These are phyloP conservation scores for Glomus cerebriforme DNA, from an alignment of 192 early-diverging fungal genomes.

Conservation along the genomic window DNA sequence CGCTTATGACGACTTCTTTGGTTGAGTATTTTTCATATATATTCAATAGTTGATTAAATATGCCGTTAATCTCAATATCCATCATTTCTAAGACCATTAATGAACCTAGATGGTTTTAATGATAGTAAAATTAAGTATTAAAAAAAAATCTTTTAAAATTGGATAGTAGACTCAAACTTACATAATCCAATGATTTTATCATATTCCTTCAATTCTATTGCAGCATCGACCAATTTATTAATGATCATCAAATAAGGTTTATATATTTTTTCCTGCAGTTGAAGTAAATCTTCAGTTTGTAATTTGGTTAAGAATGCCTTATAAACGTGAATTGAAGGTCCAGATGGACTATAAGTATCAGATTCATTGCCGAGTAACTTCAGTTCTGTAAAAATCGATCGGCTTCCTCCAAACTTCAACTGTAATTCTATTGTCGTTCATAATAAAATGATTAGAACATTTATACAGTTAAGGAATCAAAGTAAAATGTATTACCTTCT, in stretches of 20 bases:
- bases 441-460: neutral
- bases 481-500: conserved; percentile 17
- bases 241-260: conserved; percentile 19
- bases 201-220: conserved; percentile 17
- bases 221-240: neutral
- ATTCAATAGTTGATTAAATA: conserved; percentile 8
- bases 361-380: conserved; percentile 11
- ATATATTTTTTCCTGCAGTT: conserved; percentile 21
- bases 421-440: conserved; percentile 16
- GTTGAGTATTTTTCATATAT: conserved; percentile 15
- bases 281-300: neutral
- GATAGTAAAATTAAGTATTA: neutral
- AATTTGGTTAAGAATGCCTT: conserved; percentile 22
- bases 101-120: conserved; percentile 6
- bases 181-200: conserved; percentile 27
- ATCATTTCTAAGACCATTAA: conserved; percentile 26
- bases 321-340: conserved; percentile 25
- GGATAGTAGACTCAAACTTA: conserved; percentile 2
- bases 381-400: neutral
- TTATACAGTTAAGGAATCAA: neutral
- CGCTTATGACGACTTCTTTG: neutral
- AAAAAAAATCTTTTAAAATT: neutral
- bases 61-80: neutral
- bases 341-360: neutral
- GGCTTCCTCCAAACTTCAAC: conserved; percentile 19